These are phyloP conservation scores for Phytophthora melonis DNA, from an alignment of 352 stramenopile species.

Conservation along the genomic window DNA sequence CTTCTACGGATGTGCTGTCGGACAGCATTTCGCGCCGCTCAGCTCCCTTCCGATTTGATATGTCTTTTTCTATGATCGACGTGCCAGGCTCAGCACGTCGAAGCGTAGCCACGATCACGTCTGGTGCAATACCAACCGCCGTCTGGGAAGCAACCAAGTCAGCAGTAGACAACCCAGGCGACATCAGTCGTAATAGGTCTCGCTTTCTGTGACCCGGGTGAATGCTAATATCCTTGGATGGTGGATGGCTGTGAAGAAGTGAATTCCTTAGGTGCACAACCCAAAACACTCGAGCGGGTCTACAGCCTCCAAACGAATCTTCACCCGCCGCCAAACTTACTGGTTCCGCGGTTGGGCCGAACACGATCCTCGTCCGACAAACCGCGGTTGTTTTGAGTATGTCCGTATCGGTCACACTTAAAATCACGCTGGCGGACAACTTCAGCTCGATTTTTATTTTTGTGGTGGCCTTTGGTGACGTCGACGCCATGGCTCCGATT, in stretches of 20 bases:
- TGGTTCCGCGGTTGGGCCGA: no score
- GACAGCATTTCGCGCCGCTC: neutral
- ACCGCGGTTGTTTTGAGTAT: neutral
- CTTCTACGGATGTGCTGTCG: neutral
- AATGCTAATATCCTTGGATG: neutral
- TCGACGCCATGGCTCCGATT: neutral
- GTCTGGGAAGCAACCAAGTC: neutral
- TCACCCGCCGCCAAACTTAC: neutral
- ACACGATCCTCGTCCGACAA: no score
- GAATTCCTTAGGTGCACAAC: no score
- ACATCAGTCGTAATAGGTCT: neutral
- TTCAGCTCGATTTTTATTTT: neutral
- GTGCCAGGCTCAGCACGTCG: neutral
- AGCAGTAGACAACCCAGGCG: neutral
- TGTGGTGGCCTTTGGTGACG: neutral
- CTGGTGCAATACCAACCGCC: neutral
- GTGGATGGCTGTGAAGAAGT: neutral
- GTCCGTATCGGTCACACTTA: neutral
- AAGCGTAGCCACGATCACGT: neutral
- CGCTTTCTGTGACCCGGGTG: neutral
- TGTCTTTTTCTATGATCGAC: neutral
- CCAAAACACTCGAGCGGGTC: no score
- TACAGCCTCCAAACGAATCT: neutral
- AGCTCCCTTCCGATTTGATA: neutral
- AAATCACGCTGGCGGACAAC: neutral